Base-by-base conservation (phyloP, 2,329 filamentous ascomycete species). In the Zymoseptoria passerinii region DNA sequence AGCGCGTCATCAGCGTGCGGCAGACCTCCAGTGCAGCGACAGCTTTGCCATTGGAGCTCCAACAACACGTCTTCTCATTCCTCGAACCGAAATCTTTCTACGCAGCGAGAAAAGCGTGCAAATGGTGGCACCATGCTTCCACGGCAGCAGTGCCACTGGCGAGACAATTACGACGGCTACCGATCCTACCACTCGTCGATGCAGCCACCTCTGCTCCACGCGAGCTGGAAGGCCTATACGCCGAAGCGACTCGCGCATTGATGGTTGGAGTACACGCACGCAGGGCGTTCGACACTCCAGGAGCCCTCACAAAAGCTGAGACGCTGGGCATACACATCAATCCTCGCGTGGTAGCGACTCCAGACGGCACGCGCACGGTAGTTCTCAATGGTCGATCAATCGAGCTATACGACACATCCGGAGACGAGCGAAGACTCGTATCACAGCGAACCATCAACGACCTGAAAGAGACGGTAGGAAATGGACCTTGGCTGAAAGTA, bases 11-110 rank as follows among this genome's bases (percentile, higher is more conserved):
- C 28, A 63, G 61, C 53, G 60, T 61, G 10, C 51, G 52, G 27
- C 63, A 65, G 56, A 61, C 61, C 16, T 57, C 58, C 6, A 59
- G 52, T 51, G 61, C 67, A 51, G 65, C 67, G 5, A 67, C 67
- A 9, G 58, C 61, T 52, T 63, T 72, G 4, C 70, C 70, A 40
- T 59, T 71, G 10, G 70, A 72, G 56, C 60, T 72, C 35, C 70
- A 70, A 54, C 70, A 72, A 61, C 70, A 70, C 23, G 60, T 71
- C 54, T 72, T 70, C 63, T 58, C 63, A 27, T 66, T 62, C 58
- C 66, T 72, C 50, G 70, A 72, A 49, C 61, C 68, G 7, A 63
- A 59, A 50, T 70, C 69, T 2, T 72, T 72, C 62, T 67, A 67
- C 55, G 60, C 65, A 6, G 67, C 68, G 1, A 61, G 70, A 8